Conservation (phyloP, 208 protist species). For the Trypanosoma platydactyli region DNA sequence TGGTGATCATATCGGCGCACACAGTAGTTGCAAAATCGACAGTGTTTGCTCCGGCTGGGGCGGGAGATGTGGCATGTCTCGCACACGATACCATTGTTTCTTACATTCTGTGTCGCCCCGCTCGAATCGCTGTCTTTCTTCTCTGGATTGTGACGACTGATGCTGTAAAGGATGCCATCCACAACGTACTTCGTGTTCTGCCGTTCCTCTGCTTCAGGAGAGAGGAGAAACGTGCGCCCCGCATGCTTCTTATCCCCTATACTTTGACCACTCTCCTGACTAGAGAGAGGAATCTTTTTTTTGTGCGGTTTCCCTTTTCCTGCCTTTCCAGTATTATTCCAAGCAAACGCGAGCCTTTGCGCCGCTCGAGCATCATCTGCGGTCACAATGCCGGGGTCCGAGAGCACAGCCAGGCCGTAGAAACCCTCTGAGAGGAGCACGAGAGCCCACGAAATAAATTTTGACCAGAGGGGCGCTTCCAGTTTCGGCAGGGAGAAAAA, state of each 20-base stretch:
- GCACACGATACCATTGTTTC: slow-evolving; percentile 50
- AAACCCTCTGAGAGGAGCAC: slow-evolving; percentile 63
- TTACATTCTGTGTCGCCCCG: neutral
- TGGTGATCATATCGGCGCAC: slow-evolving; percentile 96
- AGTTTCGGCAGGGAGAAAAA: slow-evolving; percentile 55
- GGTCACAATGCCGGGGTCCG: slow-evolving; percentile 84
- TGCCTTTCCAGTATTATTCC: neutral
- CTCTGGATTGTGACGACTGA: slow-evolving; percentile 22
- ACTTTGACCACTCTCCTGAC: neutral
- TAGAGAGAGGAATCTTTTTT: neutral
- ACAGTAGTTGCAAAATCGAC: slow-evolving; percentile 88
- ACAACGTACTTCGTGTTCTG: slow-evolving; percentile 72
- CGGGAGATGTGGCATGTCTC: slow-evolving; percentile 68
- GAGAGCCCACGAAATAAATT: slow-evolving; percentile 55
- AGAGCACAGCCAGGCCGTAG: slow-evolving; percentile 68
- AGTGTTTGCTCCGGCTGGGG: slow-evolving; percentile 95
- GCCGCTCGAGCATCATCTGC: slow-evolving; percentile 32
- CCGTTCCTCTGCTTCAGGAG: slow-evolving; percentile 50
- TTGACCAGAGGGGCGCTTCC: slow-evolving; percentile 41
- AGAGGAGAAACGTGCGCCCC: slow-evolving; percentile 25
- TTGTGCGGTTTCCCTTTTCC: neutral
- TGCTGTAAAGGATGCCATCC: slow-evolving; percentile 75
- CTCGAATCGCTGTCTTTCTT: neutral
- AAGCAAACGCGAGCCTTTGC: slow-evolving; percentile 13
- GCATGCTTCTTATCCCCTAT: neutral